A percentile compares a stretch with the other conserved stretches of the same genome.
Conservation (phyloP, 139 green algal species). For the Limnomonas spitsbergensis region DNA sequence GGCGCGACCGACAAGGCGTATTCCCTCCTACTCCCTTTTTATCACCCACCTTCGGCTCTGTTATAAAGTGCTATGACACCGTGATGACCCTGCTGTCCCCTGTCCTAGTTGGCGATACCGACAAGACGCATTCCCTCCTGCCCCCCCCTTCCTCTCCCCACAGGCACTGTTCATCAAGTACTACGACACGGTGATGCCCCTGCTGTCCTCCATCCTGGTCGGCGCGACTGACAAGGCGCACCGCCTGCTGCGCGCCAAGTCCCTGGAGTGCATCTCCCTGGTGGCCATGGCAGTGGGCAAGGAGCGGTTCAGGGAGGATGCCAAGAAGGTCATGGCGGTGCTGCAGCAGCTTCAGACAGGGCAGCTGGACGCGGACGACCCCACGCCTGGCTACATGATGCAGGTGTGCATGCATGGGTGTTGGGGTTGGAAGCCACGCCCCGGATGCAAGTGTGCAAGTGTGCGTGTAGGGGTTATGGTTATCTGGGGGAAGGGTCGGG, state of each 20-base stretch:
- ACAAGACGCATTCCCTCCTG: too few species aligned
- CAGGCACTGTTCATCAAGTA: constrained; percentile 87
- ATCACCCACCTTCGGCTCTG: too few species aligned
- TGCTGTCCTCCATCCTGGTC: constrained; percentile 82
- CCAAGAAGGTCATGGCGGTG: constrained; percentile 82
- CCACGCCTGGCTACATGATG: constrained; percentile 81
- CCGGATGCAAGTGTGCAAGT: too few species aligned
- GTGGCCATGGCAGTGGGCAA: constrained; percentile 97
- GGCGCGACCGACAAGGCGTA: constrained; percentile 69
- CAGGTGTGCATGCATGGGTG: too few species aligned
- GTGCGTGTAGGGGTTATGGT: too few species aligned
- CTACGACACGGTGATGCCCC: constrained; percentile 88
- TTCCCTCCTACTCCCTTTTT: constrained; percentile 77
- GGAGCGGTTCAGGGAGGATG: constrained; percentile 86
- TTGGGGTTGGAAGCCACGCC: too few species aligned
- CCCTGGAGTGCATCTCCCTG: constrained; percentile 94
- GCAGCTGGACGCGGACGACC: constrained; percentile 70
- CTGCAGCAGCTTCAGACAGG: constrained; percentile 69
- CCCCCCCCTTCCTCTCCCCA: too few species aligned
- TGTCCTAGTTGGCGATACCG: too few species aligned
- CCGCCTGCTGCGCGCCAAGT: constrained; percentile 83
- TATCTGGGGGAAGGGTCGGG: too few species aligned
- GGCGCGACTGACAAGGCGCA: constrained; percentile 69
- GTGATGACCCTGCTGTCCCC: constrained; percentile 93
- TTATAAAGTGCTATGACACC: constrained; percentile 90